Evolutionary conservation across 2,329 filamentous ascomycete species (phyloP).

Genomic region (Trichoderma sp.): DNA sequence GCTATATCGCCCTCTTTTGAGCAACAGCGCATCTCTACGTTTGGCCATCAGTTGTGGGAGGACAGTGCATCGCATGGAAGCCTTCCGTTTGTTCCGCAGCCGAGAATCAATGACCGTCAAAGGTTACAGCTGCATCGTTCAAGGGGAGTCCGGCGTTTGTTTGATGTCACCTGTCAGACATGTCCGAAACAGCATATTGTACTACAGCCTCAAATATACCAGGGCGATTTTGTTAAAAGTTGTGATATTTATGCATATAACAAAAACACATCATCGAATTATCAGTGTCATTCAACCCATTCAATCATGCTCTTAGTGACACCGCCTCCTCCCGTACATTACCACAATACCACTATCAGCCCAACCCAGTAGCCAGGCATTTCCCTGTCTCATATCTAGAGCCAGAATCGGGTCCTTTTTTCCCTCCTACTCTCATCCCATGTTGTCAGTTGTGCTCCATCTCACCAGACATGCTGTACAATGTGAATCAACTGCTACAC

Average conservation of each 20-base stretch:
- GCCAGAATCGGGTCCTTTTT: background rate
- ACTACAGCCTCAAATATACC: background rate
- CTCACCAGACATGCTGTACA: slow-evolving; percentile 3
- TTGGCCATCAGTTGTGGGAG: background rate
- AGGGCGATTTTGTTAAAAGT: background rate
- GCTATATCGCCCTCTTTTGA: background rate
- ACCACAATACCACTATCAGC: background rate
- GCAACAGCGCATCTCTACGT: background rate
- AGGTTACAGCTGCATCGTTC: background rate
- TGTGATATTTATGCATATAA: background rate
- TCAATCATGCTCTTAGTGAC: background rate
- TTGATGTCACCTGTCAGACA: slow-evolving; percentile 22
- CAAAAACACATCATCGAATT: background rate
- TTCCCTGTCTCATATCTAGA: background rate
- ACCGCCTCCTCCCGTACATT: background rate
- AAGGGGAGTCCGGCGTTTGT: slow-evolving; percentile 2
- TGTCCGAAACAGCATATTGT: slow-evolving; percentile 11
- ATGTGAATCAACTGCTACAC: slow-evolving; percentile 6
- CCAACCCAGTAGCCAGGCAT: background rate
- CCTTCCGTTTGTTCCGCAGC: slow-evolving; percentile 13
- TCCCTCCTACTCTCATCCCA: background rate
- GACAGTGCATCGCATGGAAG: background rate
- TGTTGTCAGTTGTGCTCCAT: slow-evolving; percentile 5
- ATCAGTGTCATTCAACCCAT: background rate
- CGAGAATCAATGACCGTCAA: background rate